Conservation (phyloP, 352 stramenopile genomes). For the Lagenidium giganteum region DNA sequence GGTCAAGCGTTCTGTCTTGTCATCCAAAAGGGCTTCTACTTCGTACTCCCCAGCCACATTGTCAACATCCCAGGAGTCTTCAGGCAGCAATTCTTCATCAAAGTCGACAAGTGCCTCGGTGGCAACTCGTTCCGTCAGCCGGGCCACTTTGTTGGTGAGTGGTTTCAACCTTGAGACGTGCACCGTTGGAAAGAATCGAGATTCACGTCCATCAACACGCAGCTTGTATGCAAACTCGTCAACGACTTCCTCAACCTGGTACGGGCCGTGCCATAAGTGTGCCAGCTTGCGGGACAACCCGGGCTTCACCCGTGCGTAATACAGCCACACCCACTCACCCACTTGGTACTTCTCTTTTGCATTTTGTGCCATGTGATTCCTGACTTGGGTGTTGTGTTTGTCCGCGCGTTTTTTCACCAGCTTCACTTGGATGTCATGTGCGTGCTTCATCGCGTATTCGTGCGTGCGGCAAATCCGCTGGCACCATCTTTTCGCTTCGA, state of each 20-base stretch:
- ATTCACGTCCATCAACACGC: not conserved
- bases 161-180: constrained; percentile 11
- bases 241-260: constrained; percentile 7
- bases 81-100: constrained; percentile 16
- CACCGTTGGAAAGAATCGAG: constrained; percentile 8
- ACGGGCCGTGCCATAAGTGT: constrained; percentile 8
- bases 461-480: not conserved
- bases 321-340: constrained; percentile 17
- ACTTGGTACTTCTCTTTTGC: not conserved
- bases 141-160: not conserved
- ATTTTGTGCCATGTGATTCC: not conserved
- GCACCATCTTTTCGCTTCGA: constrained; percentile 6
- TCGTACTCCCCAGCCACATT: constrained; percentile 8
- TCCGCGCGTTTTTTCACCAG: not conserved
- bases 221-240: not conserved
- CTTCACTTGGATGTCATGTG: constrained; percentile 2
- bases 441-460: not conserved
- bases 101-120: constrained; percentile 9
- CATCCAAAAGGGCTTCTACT: constrained; percentile 9
- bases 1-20: too few relatives aligned
- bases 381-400: not conserved
- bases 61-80: constrained; percentile 14
- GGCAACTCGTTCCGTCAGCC: not conserved
- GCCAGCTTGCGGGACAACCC: constrained; percentile 7
- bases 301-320: constrained; percentile 1